Evolutionary conservation across 306 rosid species (phyloP), one percentile per base, ranked within the genome.

Genomic region (Cyamopsis tetragonoloba): DNA sequence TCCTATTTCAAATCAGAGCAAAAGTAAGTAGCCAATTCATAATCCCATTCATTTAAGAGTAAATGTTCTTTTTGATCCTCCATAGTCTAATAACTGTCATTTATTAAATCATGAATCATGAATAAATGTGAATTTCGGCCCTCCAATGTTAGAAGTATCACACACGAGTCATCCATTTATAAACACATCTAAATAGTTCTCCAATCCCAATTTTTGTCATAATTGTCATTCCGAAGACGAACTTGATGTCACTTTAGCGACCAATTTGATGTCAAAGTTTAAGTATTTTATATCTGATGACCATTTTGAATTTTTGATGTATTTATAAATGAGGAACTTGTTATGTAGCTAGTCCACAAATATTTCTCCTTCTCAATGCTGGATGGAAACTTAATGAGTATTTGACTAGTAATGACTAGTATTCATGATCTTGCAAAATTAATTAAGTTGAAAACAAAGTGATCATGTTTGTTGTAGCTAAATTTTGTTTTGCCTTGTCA

Each of bases 1-100:
- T 93, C 71, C 82, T 93, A 34, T 84, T 85, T 32, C 97, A 90
- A 77, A 90, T 93, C 82, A 83, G 92, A 83, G 42, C 82, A 46
- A 87, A 86, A 82, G 97, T 88, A 62, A 71, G 91, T 67, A 18
- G 1, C 54, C 56, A 15, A 46, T 62, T 17, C 34, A 49, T 41
- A 3, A 56, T 68, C 47, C 20, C 50, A 22, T 9, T 3, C 22
- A 17, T 35, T 46, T n/a, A 7, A 6, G 4, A 31, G n/a, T 44
- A 53, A 44, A 44, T n/a, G 26, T 44, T 32, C 32, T 56, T 34
- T 57, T 35, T 46, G 13, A 15, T 17, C 13, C 42, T 74, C 51
- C 2, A 34, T 14, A 28, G 42, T 15, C 19, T n/a, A n/a, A 12
- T 12, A 15, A 37, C 26, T 35, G 38, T 54, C 28, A 11, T 39